Percentiles rank a stretch among this genome's conserved stretches.
Conservation (phyloP, 352 stramenopile genomes). For the Phytophthora sansomeana region DNA sequence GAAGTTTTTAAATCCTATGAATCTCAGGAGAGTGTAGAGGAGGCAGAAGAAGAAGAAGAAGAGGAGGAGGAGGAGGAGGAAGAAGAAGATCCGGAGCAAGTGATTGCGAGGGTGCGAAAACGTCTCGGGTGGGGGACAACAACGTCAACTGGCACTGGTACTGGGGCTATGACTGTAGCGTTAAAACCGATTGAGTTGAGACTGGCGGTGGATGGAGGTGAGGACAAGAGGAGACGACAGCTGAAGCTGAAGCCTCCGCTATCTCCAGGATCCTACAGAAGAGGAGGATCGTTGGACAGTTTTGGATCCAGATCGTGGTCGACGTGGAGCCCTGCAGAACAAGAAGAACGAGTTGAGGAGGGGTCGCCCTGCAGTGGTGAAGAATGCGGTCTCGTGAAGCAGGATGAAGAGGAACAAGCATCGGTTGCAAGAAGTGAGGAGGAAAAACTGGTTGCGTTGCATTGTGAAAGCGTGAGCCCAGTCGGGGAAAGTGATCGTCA, state of each 20-base stretch:
- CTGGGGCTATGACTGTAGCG: neutral
- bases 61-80: slow-evolving; percentile 10
- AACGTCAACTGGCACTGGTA: neutral
- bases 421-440: neutral
- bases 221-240: neutral
- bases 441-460: neutral
- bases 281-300: neutral
- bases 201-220: slow-evolving; percentile 11
- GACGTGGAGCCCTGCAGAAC: slow-evolving; percentile 3
- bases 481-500: neutral
- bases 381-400: neutral
- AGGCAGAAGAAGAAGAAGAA: slow-evolving; percentile 16
- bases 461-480: neutral
- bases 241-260: slow-evolving; percentile 19
- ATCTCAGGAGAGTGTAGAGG: slow-evolving; percentile 10
- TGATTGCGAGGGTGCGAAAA: slow-evolving; percentile 68
- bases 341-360: slow-evolving; percentile 1
- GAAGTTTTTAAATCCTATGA: slow-evolving; percentile 18
- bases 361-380: neutral
- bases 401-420: neutral
- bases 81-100: slow-evolving; percentile 57
- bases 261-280: slow-evolving; percentile 13
- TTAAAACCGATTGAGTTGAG: slow-evolving; percentile 15
- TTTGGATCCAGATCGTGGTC: slow-evolving; percentile 3
- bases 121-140: slow-evolving; percentile 48